Conservation (phyloP, 805 yeast genomes). For the Pichia rugopelliculosa region DNA sequence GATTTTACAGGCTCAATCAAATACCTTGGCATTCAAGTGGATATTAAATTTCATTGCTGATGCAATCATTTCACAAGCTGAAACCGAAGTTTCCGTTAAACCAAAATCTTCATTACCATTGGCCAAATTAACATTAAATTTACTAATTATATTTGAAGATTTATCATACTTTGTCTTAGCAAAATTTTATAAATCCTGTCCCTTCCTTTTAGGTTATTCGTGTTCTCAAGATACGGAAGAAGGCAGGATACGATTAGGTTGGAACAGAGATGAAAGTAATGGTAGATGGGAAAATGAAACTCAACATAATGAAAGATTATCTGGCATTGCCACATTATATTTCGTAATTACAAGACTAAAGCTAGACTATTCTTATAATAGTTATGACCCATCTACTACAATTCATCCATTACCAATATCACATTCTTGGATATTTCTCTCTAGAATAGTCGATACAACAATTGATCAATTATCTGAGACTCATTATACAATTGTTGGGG, state of each 20-base stretch:
- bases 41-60: slow-evolving; percentile 77
- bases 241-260: slow-evolving; percentile 83
- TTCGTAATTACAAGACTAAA: slow-evolving; percentile 58
- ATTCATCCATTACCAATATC: slow-evolving; percentile 51
- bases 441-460: slow-evolving; percentile 60
- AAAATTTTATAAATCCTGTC: slow-evolving; percentile 86
- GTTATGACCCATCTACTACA: slow-evolving; percentile 16
- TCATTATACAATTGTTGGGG: slow-evolving; percentile 63
- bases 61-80: slow-evolving; percentile 84
- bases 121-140: slow-evolving; percentile 52
- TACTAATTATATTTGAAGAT: slow-evolving; percentile 43
- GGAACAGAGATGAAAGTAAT: slow-evolving; percentile 47
- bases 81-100: slow-evolving; percentile 78
- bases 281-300: slow-evolving; percentile 51
- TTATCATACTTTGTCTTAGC: slow-evolving; percentile 58
- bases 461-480: slow-evolving; percentile 46
- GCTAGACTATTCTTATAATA: slow-evolving; percentile 21
- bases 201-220: slow-evolving; percentile 75
- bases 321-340: slow-evolving; percentile 80
- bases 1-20: slow-evolving; percentile 39
- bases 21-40: slow-evolving; percentile 59
- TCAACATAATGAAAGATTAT: slow-evolving; percentile 75
- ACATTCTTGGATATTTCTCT: slow-evolving; percentile 63
- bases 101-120: slow-evolving; percentile 75
- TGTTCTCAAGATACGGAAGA: slow-evolving; percentile 72